Percentiles rank a stretch among this genome's conserved stretches.
phyloP scores from a whole-genome alignment of 2,329 filamentous ascomycete species.

The Metarhizium anisopliae region DNA sequence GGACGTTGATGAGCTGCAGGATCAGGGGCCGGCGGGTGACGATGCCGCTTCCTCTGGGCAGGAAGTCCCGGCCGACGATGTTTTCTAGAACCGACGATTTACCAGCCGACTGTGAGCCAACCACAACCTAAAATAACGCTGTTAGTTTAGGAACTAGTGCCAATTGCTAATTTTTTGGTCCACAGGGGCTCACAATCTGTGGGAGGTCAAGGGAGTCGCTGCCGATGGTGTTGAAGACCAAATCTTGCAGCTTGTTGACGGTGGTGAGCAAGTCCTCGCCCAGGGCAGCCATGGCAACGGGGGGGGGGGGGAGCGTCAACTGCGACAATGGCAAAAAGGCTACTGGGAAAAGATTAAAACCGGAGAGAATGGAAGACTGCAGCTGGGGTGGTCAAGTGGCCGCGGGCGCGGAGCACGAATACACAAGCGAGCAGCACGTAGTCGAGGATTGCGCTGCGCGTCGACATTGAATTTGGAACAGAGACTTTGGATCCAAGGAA shows the following conservation, averaged over 20 bases:
- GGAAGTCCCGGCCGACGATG: slow-evolving; percentile 94
- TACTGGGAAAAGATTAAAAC: too few species aligned
- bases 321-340: background rate
- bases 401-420: background rate
- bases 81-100: slow-evolving; percentile 99
- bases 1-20: slow-evolving; percentile 95
- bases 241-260: slow-evolving; percentile 96
- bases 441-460: slow-evolving; percentile 6
- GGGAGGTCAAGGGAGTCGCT: slow-evolving; percentile 96
- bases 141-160: background rate
- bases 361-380: background rate
- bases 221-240: slow-evolving; percentile 99
- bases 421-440: background rate
- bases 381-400: background rate
- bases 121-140: slow-evolving; percentile 63
- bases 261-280: slow-evolving; percentile 91
- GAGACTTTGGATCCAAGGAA: background rate
- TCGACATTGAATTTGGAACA: slow-evolving; percentile 1
- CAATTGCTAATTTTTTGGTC: too few species aligned
- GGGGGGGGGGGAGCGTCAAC: background rate
- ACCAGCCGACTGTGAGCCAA: slow-evolving; percentile 95
- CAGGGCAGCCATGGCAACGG: slow-evolving; percentile 70
- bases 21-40: slow-evolving; percentile 91
- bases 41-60: slow-evolving; percentile 93
- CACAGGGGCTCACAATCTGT: slow-evolving; percentile 65